phyloP scores from a whole-genome alignment of 2,329 filamentous ascomycete genomes.

The Byssochlamys sp. region DNA sequence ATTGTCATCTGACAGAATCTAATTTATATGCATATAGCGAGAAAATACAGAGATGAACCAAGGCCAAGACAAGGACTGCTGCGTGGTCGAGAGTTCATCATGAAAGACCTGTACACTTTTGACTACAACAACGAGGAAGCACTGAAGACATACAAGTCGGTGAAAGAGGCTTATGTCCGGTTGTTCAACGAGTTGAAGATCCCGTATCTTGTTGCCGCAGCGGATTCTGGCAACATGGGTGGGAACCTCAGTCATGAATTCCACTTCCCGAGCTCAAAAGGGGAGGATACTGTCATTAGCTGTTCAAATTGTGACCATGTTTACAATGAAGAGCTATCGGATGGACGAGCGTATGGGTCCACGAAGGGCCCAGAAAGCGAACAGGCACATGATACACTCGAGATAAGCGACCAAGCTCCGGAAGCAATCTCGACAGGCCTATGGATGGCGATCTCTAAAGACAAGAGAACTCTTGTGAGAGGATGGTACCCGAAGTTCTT shows the following conservation, averaged over 20 bases:
- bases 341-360: slow-evolving; percentile 25
- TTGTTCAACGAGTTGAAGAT: slow-evolving; percentile 77
- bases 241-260: slow-evolving; percentile 91
- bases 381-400: slow-evolving; percentile 13
- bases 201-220: slow-evolving; percentile 74
- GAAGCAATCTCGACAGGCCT: slow-evolving; percentile 28
- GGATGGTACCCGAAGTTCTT: slow-evolving; percentile 54
- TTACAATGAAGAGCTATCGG: slow-evolving; percentile 79
- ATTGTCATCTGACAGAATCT: not conserved
- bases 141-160: slow-evolving; percentile 66
- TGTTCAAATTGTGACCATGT: slow-evolving; percentile 66
- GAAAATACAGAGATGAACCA: slow-evolving; percentile 90
- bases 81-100: slow-evolving; percentile 80
- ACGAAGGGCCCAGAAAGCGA: slow-evolving; percentile 2
- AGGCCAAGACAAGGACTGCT: slow-evolving; percentile 80
- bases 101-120: slow-evolving; percentile 98
- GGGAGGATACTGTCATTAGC: slow-evolving; percentile 74
- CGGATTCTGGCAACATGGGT: slow-evolving; percentile 93
- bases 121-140: slow-evolving; percentile 61
- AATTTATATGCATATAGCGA: slow-evolving; percentile 41
- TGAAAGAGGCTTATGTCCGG: slow-evolving; percentile 61
- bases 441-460: slow-evolving; percentile 38
- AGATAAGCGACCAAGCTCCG: slow-evolving; percentile 10
- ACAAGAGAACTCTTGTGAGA: slow-evolving; percentile 58
- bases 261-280: slow-evolving; percentile 67